Evolutionary conservation across 2,329 filamentous ascomycete genomes (phyloP), one percentile per base, ranked within the genome.

Genomic region (Cytospora chrysosperma): DNA sequence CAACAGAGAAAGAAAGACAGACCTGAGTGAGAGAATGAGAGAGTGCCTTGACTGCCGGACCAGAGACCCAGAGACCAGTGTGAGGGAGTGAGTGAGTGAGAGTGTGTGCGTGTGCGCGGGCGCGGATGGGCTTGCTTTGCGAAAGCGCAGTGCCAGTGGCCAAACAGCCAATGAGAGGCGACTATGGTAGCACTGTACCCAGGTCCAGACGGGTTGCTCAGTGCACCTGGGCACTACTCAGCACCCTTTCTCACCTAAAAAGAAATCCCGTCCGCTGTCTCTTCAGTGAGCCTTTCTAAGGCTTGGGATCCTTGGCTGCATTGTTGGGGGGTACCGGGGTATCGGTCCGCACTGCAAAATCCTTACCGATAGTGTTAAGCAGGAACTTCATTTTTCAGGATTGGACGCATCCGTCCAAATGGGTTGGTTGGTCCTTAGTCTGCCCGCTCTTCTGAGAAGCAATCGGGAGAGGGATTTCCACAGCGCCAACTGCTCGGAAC

Each of bases 1-100:
- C 61, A 56, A 65, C 63, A 51, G 54, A 59, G 63, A 61, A 55
- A 60, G 51, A 60, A 59, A 64, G 62, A 61, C 49, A 62, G 56
- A 59, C 59, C 59, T 61, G 59, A 61, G 59, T 61, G 59, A 61
- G 59, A 52, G 59, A 37, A 37, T 53, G 59, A 55, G 59, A 55
- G 34, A 40, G 43, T 47, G 43, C 43, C 43, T 47, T 47, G 43
- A 47, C 43, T 47, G 43, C 43, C 43, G 43, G n/a, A 24, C 43
- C 43, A 47, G 43, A 47, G 43, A 47, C 51, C n/a, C 51, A 61
- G 28, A 30, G 28, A 30, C 28, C 28, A 30, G 37, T 37, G 52
- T 55, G 58, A 32, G 58, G 37, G 58, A n/a, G n/a, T n/a, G n/a
- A n/a, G n/a, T n/a, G n/a, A n/a, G 50, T 13, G 50, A 26, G 58